Conservation (phyloP, 495 filamentous ascomycete genomes). For the Pseudoneurospora amorphoporcata region DNA sequence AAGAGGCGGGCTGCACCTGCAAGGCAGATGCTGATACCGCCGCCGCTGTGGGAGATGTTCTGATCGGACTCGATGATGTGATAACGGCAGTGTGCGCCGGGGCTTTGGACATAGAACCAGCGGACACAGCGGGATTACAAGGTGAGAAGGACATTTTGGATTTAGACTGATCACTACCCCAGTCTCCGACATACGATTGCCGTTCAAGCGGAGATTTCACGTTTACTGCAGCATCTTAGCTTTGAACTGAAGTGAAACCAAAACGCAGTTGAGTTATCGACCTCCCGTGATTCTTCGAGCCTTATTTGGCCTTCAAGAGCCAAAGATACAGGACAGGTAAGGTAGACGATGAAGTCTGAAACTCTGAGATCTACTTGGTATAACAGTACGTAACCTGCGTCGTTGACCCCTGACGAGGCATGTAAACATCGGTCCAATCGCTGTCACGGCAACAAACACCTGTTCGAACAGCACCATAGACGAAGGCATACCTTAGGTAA, state of each 20-base stretch:
- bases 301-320: background rate
- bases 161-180: background rate
- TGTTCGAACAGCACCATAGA: background rate
- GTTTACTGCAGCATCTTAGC: background rate
- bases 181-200: background rate
- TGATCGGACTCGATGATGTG: background rate
- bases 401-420: background rate
- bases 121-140: background rate
- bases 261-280: background rate
- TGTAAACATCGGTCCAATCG: background rate
- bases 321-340: background rate
- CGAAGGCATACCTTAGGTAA: background rate
- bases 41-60: slow-evolving; percentile 26
- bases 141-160: background rate
- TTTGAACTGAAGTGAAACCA: background rate
- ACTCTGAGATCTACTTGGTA: background rate
- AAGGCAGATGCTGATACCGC: slow-evolving; percentile 10
- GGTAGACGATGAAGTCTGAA: background rate
- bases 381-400: background rate
- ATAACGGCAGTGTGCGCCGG: background rate
- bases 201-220: background rate
- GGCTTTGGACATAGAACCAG: background rate
- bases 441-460: background rate
- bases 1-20: background rate
- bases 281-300: background rate